phyloP scores from a whole-genome alignment of 2,329 filamentous ascomycete genomes.

The Gnomoniopsis sp. region DNA sequence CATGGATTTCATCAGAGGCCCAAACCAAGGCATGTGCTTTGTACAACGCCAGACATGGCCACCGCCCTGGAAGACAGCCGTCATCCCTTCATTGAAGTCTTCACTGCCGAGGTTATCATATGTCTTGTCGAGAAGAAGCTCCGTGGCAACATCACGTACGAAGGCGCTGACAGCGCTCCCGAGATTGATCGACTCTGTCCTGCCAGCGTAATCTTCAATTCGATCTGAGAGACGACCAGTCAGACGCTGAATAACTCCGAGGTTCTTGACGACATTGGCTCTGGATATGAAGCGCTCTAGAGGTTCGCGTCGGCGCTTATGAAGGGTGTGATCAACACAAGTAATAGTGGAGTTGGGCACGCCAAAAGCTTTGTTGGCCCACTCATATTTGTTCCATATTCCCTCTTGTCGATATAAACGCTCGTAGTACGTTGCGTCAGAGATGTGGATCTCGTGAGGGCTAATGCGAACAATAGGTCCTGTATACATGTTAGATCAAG shows the following conservation, averaged over 20 bases:
- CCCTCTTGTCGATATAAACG: slow-evolving; percentile 15
- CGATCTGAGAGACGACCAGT: not conserved
- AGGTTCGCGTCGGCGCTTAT: not conserved
- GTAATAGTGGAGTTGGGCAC: slow-evolving; percentile 1
- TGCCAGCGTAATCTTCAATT: not conserved
- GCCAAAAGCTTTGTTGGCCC: slow-evolving; percentile 6
- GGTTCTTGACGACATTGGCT: not conserved
- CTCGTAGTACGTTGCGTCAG: slow-evolving; percentile 15
- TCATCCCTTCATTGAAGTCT: slow-evolving; percentile 16
- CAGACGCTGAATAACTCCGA: not conserved
- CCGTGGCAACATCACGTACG: slow-evolving; percentile 14
- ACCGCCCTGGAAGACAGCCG: not conserved
- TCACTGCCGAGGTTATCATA: slow-evolving; percentile 16
- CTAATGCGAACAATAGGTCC: slow-evolving; percentile 20
- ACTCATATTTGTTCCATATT: slow-evolving; percentile 13
- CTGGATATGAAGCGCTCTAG: not conserved
- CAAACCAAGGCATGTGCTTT: slow-evolving; percentile 20
- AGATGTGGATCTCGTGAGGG: slow-evolving; percentile 18
- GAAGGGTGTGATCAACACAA: slow-evolving; percentile 9
- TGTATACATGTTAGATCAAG: not conserved
- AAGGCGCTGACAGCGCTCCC: slow-evolving; percentile 18
- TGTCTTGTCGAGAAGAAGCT: slow-evolving; percentile 16
- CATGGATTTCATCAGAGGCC: slow-evolving; percentile 12
- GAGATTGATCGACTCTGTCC: slow-evolving; percentile 7
- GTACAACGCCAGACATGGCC: slow-evolving; percentile 18